These are phyloP conservation scores for Annulohypoxylon maeteangense DNA, from an alignment of 495 filamentous ascomycete genomes.

Conservation along the genomic window DNA sequence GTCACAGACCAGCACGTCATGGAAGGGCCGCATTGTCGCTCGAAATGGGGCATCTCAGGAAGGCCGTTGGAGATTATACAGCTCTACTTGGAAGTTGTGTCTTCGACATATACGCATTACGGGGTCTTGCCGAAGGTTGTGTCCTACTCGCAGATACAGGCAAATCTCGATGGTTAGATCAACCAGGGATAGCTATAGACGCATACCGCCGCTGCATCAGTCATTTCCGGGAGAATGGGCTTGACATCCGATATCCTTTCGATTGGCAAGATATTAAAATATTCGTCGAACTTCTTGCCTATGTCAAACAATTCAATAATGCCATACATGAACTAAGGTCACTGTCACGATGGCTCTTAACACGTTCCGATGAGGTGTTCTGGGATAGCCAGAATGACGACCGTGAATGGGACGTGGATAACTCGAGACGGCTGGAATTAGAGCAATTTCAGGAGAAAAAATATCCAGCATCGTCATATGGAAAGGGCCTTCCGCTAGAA, in stretches of 20 bases:
- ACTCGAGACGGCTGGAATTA: constrained; percentile 71
- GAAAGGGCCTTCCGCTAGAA: constrained; percentile 80
- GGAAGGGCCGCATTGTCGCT: constrained; percentile 68
- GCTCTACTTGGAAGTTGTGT: constrained; percentile 35
- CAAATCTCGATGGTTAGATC: constrained; percentile 25
- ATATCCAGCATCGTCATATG: constrained; percentile 72
- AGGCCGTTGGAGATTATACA: constrained; percentile 44
- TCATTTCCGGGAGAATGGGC: constrained; percentile 51
- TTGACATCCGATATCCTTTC: constrained; percentile 65
- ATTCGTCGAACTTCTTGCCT: constrained; percentile 81
- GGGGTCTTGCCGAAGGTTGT: constrained; percentile 42
- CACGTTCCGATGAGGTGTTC: constrained; percentile 74
- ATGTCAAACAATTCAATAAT: constrained; percentile 66
- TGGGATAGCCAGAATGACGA: constrained; percentile 89
- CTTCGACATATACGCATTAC: constrained; percentile 44
- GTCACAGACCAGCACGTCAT: constrained; percentile 67
- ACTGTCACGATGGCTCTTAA: constrained; percentile 83
- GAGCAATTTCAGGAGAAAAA: constrained; percentile 62
- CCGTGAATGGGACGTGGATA: constrained; percentile 86
- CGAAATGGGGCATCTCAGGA: constrained; percentile 60
- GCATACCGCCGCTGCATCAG: constrained; percentile 72
- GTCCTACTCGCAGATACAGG: constrained; percentile 42
- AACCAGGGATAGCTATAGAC: constrained; percentile 62
- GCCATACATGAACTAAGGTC: constrained; percentile 75
- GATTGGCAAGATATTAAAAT: constrained; percentile 87